phyloP scores from a whole-genome alignment of 2,329 filamentous ascomycete species.

The Thielaviopsis musarum region DNA sequence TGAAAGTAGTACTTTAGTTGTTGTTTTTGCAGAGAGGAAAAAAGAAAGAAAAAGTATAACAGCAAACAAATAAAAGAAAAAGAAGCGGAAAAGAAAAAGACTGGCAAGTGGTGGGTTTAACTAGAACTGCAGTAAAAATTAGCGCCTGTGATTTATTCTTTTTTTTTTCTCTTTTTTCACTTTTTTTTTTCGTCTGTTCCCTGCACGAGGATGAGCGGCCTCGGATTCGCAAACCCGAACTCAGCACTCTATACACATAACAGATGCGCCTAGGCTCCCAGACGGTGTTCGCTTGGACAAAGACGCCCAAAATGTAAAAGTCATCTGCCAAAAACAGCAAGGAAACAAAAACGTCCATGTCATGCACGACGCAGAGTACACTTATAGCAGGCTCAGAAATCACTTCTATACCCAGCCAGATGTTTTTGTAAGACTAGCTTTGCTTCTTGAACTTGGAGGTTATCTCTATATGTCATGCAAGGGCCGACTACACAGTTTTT shows the following conservation, averaged over 20 bases:
- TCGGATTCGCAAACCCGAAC: constrained; percentile 8
- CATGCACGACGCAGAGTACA: not conserved
- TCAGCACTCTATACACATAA: not conserved
- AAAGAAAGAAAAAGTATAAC: not conserved
- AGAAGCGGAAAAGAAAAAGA: not conserved
- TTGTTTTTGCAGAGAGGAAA: not conserved
- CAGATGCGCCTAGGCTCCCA: not conserved
- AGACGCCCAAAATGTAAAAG: not conserved
- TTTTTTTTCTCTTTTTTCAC: not conserved
- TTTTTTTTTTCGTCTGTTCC: not conserved
- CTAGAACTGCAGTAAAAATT: not conserved
- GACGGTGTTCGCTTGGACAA: not conserved
- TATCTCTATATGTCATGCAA: too few species aligned
- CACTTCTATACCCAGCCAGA: too few species aligned
- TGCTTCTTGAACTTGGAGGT: too few species aligned
- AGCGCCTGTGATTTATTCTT: not conserved
- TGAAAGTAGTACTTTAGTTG: not conserved
- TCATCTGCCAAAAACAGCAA: not conserved
- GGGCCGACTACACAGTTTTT: too few species aligned
- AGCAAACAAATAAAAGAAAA: not conserved
- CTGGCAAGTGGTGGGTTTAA: not conserved
- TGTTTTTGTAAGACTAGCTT: too few species aligned
- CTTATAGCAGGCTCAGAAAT: too few species aligned
- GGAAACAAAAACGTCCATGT: not conserved
- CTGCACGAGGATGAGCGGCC: not conserved